These are phyloP conservation scores for Conticribra guillardii DNA, from an alignment of 108 stramenopile species.

Conservation along the genomic window DNA sequence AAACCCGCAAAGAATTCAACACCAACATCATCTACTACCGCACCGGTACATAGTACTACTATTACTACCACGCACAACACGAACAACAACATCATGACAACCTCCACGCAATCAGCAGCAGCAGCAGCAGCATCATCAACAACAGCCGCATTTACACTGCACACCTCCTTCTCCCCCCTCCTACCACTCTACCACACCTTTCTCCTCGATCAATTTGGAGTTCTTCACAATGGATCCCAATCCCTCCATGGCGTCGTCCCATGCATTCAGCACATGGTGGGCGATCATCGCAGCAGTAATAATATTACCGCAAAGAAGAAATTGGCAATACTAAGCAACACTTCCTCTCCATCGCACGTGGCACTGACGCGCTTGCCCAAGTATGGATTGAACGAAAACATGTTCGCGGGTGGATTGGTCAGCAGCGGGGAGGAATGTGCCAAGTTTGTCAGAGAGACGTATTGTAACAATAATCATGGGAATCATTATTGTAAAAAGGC, in stretches of 20 bases:
- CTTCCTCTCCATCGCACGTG: slow-evolving; percentile 61
- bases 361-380: slow-evolving; percentile 61
- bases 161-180: slow-evolving; percentile 42
- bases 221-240: slow-evolving; percentile 84
- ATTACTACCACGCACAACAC: too few relatives aligned
- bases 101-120: too few relatives aligned
- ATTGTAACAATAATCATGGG: slow-evolving; percentile 17
- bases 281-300: too few relatives aligned
- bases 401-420: slow-evolving; percentile 76
- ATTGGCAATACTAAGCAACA: slow-evolving; percentile 86
- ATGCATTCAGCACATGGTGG: slow-evolving; percentile 53
- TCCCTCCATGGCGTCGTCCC: slow-evolving; percentile 71
- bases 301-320: too few relatives aligned
- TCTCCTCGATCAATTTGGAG: slow-evolving; percentile 93
- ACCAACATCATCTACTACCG: too few relatives aligned
- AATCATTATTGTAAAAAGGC: slow-evolving; percentile 46
- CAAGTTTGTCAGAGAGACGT: slow-evolving; percentile 50
- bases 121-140: too few relatives aligned
- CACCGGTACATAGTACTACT: too few relatives aligned
- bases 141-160: slow-evolving; percentile 40
- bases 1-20: too few relatives aligned
- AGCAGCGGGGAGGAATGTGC: slow-evolving; percentile 81
- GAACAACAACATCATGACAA: too few relatives aligned
- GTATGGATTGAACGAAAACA: slow-evolving; percentile 67
- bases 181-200: slow-evolving; percentile 76